Conservation (phyloP, 2,329 filamentous ascomycete genomes). For the Apiospora aurea region DNA sequence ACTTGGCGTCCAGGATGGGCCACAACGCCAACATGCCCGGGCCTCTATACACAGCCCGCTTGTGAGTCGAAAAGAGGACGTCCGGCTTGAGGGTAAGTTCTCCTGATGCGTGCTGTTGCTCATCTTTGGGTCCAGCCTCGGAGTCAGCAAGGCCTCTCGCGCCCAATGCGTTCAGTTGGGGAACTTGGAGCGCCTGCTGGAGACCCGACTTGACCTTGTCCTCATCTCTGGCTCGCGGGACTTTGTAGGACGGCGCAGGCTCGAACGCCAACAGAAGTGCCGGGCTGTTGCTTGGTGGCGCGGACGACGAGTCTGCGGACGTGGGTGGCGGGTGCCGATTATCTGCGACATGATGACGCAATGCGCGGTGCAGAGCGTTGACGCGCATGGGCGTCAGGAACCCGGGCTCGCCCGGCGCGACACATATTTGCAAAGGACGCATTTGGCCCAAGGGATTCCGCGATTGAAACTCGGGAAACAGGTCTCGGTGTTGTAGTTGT, state of each 20-base stretch:
- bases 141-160: neutral
- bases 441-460: neutral
- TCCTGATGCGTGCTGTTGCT: neutral
- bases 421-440: neutral
- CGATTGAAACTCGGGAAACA: neutral
- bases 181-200: neutral
- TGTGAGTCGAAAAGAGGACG: neutral
- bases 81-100: neutral
- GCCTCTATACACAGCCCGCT: neutral
- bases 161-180: neutral
- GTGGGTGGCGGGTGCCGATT: neutral
- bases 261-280: neutral
- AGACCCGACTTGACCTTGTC: constrained; percentile 2
- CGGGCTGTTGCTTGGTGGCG: neutral
- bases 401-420: neutral
- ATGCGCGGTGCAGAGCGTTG: neutral
- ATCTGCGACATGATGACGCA: neutral
- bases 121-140: neutral
- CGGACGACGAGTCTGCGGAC: neutral
- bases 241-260: neutral
- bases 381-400: neutral
- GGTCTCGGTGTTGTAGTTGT: neutral
- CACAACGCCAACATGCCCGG: neutral
- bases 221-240: neutral
- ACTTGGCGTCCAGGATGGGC: constrained; percentile 5